Conservation (phyloP, 129 eudicot genomes). For the Chrysanthemum makinoi region DNA sequence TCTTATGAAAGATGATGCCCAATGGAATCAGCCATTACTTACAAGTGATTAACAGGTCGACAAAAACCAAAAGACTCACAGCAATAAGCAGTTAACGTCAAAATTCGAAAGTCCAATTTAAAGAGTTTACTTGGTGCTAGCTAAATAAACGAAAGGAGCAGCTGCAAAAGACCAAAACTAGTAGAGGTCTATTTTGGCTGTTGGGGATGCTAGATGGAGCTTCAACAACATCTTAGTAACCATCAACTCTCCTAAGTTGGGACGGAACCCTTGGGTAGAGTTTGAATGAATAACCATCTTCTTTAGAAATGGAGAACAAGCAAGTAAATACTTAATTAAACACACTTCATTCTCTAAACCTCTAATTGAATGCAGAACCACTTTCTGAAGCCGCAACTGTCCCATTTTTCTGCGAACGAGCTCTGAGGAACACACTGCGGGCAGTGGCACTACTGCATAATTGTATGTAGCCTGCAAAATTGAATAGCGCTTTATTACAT, state of each 20-base stretch:
- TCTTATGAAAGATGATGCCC: no score
- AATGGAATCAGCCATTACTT: no score
- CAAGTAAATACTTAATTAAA: conserved; percentile 8
- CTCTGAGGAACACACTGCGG: neutral
- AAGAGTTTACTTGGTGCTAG: neutral
- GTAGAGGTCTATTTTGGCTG: neutral
- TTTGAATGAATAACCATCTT: neutral
- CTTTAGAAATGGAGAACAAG: conserved; percentile 3
- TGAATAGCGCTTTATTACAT: neutral
- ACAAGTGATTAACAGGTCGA: no score
- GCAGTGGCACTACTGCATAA: no score
- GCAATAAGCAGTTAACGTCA: neutral
- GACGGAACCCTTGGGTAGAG: neutral
- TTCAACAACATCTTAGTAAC: neutral
- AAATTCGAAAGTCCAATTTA: neutral
- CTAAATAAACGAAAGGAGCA: neutral
- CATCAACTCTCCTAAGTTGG: neutral
- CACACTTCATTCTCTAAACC: neutral
- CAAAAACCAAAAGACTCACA: neutral
- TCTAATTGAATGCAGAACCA: neutral
- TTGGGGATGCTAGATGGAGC: neutral
- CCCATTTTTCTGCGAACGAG: neutral
- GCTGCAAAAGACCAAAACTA: neutral
- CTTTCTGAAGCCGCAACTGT: neutral
- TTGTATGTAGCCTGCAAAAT: neutral